Base-by-base conservation (phyloP, 352 stramenopile species). In the Globisporangium abappressorium region DNA sequence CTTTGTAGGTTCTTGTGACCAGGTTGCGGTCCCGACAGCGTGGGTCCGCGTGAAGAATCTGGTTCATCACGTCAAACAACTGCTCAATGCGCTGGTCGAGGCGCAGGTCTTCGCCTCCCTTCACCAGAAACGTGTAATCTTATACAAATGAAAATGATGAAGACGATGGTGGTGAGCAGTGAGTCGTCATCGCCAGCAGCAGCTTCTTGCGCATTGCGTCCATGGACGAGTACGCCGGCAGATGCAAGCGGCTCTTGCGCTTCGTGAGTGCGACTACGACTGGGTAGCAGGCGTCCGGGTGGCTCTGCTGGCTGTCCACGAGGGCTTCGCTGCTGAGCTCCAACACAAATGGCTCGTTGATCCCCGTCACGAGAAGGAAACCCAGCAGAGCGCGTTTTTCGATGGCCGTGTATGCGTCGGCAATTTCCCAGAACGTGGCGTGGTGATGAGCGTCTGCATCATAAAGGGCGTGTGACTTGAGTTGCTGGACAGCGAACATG, bases 241-340 rank as follows among this genome's bases (percentile, higher is more conserved):
- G 33, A 51, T 92, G 82, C 7, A 92, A 69, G 12, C 77, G 75
- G 54, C 75, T 81, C 47, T 57, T 66, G n/a, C 60, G 38, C 1
- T 60, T 63, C 20, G 68, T 26, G 46, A 80, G 64, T 6, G 74
- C 30, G 1, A 85, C 69, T 2, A 90, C 71, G 26, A 90, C 79
- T 9, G 82, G 84, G 51, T 85, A 90, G 56, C 79, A 89, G 2
- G 80, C 77, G 47, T 92, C 82, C 2, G 79, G 77, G 57, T 86
- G 70, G 34, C 53, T 38, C 53, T 58, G 53, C 36, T 76, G 67
- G n/a, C 75, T 75, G 43, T 87, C 81, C 0, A 72, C 65, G 14
- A 85, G 64, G 0, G 76, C 70, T 3, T 80, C 78, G 4, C 70
- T 66, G 26, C 58, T 70, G 28, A 92, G 70, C 61, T 92, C 75